Evolutionary conservation across 2,329 filamentous ascomycete genomes (phyloP).

Genomic region (Septoria petroselini): DNA sequence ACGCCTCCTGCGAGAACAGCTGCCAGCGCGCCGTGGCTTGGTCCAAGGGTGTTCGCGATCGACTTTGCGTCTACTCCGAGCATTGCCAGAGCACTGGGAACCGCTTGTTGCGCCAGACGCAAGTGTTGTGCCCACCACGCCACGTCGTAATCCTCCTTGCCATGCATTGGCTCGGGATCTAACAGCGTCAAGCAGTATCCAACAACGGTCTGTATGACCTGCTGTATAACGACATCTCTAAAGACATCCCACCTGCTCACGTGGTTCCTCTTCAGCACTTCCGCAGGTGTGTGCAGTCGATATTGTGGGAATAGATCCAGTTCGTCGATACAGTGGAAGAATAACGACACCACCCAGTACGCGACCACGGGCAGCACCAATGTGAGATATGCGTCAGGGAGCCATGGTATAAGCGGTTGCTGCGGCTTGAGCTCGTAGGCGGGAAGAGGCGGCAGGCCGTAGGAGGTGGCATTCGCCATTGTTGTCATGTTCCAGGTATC

Average conservation of each 20-base stretch:
- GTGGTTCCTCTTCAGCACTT: slow-evolving; percentile 82
- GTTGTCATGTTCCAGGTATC: slow-evolving; percentile 7
- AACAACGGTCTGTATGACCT: slow-evolving; percentile 78
- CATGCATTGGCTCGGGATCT: slow-evolving; percentile 70
- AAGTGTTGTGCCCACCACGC: slow-evolving; percentile 85
- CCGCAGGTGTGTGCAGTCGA: slow-evolving; percentile 89
- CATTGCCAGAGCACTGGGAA: slow-evolving; percentile 68
- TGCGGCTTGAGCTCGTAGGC: neutral
- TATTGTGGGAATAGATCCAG: slow-evolving; percentile 86
- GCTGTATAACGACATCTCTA: slow-evolving; percentile 87
- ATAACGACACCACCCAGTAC: slow-evolving; percentile 82
- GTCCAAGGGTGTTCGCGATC: slow-evolving; percentile 71
- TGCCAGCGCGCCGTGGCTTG: slow-evolving; percentile 69
- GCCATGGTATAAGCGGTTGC: slow-evolving; percentile 61
- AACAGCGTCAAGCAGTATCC: slow-evolving; percentile 65
- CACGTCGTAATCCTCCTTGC: slow-evolving; percentile 80
- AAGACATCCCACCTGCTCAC: slow-evolving; percentile 81
- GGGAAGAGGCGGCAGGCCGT: slow-evolving; percentile 74
- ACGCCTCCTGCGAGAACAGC: slow-evolving; percentile 74
- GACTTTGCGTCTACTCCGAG: slow-evolving; percentile 73
- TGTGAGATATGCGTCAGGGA: slow-evolving; percentile 77
- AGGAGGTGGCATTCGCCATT: slow-evolving; percentile 46
- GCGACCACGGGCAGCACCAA: slow-evolving; percentile 73
- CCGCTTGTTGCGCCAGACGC: slow-evolving; percentile 70
- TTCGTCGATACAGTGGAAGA: slow-evolving; percentile 85